A percentile compares a stretch with the other conserved stretches of the same genome.
Evolutionary conservation across 257 asterid genomes (phyloP).

Genomic region (Haberlea rhodopensis): DNA sequence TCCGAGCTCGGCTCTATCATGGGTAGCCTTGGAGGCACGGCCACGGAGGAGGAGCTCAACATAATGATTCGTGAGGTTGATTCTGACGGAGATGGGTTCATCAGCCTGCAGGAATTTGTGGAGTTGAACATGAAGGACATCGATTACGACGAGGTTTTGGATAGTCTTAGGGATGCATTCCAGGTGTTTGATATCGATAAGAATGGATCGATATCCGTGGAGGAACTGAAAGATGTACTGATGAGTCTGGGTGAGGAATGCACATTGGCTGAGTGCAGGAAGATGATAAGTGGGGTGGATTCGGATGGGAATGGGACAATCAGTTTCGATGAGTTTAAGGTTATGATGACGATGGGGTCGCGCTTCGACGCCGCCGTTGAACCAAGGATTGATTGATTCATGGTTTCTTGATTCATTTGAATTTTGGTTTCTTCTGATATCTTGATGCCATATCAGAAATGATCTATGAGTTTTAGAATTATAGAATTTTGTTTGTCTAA

Average conservation of each 20-base stretch:
- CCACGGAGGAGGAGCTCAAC: conserved; percentile 32
- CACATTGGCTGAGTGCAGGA: conserved; percentile 3
- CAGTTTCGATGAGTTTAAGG: conserved; percentile 45
- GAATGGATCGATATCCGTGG: conserved; percentile 21
- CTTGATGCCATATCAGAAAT: no score
- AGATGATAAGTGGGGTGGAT: conserved; percentile 46
- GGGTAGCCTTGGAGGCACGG: conserved; percentile 36
- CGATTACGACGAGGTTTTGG: conserved; percentile 34
- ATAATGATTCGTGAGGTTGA: no score
- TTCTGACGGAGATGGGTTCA: no score
- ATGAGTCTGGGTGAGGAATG: conserved; percentile 44
- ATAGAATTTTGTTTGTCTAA: no score
- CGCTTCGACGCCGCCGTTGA: conserved; percentile 26
- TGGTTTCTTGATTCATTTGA: no score
- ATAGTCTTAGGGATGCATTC: conserved; percentile 37
- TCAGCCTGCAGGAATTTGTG: conserved; percentile 37
- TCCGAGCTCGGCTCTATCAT: conserved; percentile 40
- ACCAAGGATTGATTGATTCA: conserved; percentile 13
- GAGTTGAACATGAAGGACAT: conserved; percentile 42
- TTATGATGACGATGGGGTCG: conserved; percentile 43
- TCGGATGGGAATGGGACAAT: conserved; percentile 42
- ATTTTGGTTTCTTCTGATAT: no score
- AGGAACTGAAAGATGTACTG: conserved; percentile 43
- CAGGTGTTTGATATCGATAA: conserved; percentile 36
- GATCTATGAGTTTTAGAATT: no score